Base-by-base conservation (phyloP, 352 stramenopile species). In the Phytopythium montanum region DNA sequence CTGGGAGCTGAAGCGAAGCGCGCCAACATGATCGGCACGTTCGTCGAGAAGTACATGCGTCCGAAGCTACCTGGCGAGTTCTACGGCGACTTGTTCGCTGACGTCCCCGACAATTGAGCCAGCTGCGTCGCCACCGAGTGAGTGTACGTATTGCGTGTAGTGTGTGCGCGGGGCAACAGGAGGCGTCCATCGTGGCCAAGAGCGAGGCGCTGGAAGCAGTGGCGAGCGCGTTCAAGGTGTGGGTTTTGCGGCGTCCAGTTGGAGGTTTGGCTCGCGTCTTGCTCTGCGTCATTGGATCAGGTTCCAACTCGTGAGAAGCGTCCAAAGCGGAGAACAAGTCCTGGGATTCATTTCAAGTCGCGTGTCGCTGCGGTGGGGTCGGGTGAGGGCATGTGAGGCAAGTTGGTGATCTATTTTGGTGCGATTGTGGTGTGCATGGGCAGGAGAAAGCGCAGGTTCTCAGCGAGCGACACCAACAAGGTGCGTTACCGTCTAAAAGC, bases 41-140 rank as follows among this genome's bases (percentile, higher is more conserved):
- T 94, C 49, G 73, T 92, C 6, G 73, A 90, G 53, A 87, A 90
- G 56, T 72, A 95, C 62, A 91, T 95, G 73, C 81, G 72, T 14
- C 84, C 86, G 18, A 85, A 92, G 65, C 74, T 95, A 19, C 86
- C 86, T 13, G 84, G 86, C 31, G 82, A 95, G 62, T 95, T 95
- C 62, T 95, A 95, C 62, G 81, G 86, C 38, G 73, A 81, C 51
- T 65, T 95, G 38, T 95, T 95, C 65, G 68, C 73, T 21, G 79
- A 88, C 60, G 62, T 88, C 36, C 70, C 70, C 48, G 65, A 60
- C 41, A 63, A 67, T 10, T 45, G 51, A 33, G n/a, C n/a, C n/a
- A 33, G 36, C 3, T 56, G 31, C 9, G 50, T 21, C 12, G 21
- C n/a, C n/a, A n/a, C n/a, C n/a, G 6, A 29, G 0, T 55, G 28